These are phyloP conservation scores for Cicer pinnatifidum DNA, from an alignment of 306 rosid species.

Conservation along the genomic window DNA sequence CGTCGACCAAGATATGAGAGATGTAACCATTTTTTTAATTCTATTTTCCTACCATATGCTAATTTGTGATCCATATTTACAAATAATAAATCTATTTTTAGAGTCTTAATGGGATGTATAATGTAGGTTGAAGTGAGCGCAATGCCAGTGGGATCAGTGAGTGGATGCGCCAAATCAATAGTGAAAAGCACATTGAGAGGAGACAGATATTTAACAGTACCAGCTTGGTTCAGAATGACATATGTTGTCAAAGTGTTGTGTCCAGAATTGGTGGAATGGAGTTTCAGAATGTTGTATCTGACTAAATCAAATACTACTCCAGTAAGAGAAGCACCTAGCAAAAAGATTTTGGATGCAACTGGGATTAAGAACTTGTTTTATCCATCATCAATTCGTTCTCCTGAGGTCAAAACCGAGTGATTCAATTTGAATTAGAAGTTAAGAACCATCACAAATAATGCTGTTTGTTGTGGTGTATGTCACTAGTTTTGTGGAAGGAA, in stretches of 20 bases:
- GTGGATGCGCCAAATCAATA: constrained; percentile 40
- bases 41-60: no score
- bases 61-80: no score
- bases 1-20: constrained; percentile 60
- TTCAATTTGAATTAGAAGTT: neutral
- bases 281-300: constrained; percentile 35
- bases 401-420: constrained; percentile 38
- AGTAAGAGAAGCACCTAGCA: constrained; percentile 36
- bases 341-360: constrained; percentile 39
- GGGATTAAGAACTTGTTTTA: constrained; percentile 39
- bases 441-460: neutral
- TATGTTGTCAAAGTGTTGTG: constrained; percentile 37
- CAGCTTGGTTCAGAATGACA: constrained; percentile 43
- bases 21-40: constrained; percentile 44
- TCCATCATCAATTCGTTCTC: constrained; percentile 46
- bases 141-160: constrained; percentile 43
- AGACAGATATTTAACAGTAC: constrained; percentile 38
- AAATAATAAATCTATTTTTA: no score
- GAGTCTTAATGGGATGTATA: neutral
- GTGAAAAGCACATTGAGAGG: constrained; percentile 42
- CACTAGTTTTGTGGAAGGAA: no score
- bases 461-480: no score
- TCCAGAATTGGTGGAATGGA: constrained; percentile 42
- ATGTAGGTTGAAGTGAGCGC: constrained; percentile 38
- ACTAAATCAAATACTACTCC: neutral